Percentiles rank a stretch among this genome's conserved stretches.
Conservation (phyloP, 73 alveolate genomes). For the Halteria grandinella region DNA sequence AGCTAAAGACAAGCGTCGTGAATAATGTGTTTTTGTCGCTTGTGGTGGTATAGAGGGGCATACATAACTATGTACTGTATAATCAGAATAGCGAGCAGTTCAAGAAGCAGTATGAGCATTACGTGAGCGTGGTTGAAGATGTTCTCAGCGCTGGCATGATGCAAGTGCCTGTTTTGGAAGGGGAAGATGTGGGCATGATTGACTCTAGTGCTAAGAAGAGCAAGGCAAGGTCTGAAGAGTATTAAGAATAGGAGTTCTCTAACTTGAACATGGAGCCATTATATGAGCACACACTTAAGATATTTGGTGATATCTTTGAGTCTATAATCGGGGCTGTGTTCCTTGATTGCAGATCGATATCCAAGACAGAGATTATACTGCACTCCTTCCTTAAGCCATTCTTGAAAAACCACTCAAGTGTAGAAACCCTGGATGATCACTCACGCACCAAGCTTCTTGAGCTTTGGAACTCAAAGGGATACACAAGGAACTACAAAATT, state of each 20-base stretch:
- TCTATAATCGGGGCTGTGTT: slow-evolving; percentile 61
- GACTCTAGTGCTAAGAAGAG: too few relatives aligned
- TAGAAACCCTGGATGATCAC: slow-evolving; percentile 24
- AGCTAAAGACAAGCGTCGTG: slow-evolving; percentile 9
- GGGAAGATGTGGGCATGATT: too few relatives aligned
- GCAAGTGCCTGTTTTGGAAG: too few relatives aligned
- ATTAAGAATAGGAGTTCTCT: background rate
- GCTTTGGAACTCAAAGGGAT: slow-evolving; percentile 41
- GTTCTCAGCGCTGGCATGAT: too few relatives aligned
- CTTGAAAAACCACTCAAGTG: background rate
- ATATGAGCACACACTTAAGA: slow-evolving; percentile 34
- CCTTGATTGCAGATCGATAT: slow-evolving; percentile 24
- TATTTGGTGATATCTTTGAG: slow-evolving; percentile 62
- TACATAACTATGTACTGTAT: slow-evolving; percentile 15
- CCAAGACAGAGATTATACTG: slow-evolving; percentile 20
- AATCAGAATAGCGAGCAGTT: background rate
- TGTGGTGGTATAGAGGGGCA: slow-evolving; percentile 2
- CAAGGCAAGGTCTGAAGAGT: too few relatives aligned
- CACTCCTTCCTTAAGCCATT: slow-evolving; percentile 4
- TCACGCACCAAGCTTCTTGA: slow-evolving; percentile 32
- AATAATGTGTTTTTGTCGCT: slow-evolving; percentile 32
- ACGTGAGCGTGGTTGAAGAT: slow-evolving; percentile 5
- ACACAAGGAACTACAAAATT: background rate
- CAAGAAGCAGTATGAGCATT: slow-evolving; percentile 13
- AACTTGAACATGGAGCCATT: background rate